Evolutionary conservation across 2,329 filamentous ascomycete genomes (phyloP).

Genomic region (Pseudogymnoascus sp.): DNA sequence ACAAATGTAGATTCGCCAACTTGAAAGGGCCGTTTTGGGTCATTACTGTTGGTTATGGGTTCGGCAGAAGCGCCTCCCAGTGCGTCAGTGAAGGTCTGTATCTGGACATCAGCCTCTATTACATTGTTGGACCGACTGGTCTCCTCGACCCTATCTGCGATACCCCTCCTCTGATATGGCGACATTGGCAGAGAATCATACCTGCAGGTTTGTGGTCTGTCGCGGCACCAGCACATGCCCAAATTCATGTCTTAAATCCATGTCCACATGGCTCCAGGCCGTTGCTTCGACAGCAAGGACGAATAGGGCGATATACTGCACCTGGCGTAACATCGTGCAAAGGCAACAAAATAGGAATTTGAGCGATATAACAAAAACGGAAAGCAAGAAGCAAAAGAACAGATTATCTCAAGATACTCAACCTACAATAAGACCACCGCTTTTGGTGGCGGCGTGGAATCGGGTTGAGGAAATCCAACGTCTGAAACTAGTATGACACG

Average conservation of each 20-base stretch:
- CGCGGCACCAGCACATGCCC: neutral
- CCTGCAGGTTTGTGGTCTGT: neutral
- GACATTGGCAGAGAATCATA: neutral
- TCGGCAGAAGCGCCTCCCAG: slow-evolving; percentile 30
- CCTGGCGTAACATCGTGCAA: neutral
- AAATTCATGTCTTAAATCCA: slow-evolving; percentile 1
- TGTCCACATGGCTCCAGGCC: slow-evolving; percentile 1
- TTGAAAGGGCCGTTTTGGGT: slow-evolving; percentile 34
- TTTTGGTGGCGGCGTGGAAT: neutral
- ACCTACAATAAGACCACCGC: neutral
- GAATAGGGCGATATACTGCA: slow-evolving; percentile 1
- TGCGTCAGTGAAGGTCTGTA: slow-evolving; percentile 35
- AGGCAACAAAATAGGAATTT: neutral
- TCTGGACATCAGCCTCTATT: neutral
- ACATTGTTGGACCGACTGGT: neutral
- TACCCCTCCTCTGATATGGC: neutral
- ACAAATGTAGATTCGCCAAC: slow-evolving; percentile 39
- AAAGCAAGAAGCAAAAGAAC: neutral
- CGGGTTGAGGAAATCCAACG: neutral
- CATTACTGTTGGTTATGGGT: slow-evolving; percentile 34
- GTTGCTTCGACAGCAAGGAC: neutral
- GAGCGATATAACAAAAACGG: neutral
- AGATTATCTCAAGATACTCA: neutral
- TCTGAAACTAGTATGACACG: slow-evolving; percentile 3
- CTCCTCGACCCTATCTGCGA: neutral